These are phyloP conservation scores for Candida sphagnicola DNA, from an alignment of 805 yeast genomes.

Conservation along the genomic window DNA sequence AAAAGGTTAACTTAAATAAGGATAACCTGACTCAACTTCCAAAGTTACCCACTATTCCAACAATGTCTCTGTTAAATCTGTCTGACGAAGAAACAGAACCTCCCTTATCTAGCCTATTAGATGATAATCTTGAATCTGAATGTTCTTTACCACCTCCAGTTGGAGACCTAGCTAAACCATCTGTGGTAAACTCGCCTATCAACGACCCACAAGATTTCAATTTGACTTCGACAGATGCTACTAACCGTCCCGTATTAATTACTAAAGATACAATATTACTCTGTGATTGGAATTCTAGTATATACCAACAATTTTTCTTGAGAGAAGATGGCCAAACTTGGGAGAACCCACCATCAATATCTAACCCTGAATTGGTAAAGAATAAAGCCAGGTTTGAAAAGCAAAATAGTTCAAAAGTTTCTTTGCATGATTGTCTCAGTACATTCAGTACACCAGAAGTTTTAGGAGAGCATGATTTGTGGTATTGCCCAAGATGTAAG, in stretches of 20 bases:
- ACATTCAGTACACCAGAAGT: constrained; percentile 79
- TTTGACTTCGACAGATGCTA: constrained; percentile 1
- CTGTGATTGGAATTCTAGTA: constrained; percentile 62
- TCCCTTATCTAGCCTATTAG: constrained; percentile 17
- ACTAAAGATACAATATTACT: constrained; percentile 32
- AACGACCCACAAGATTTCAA: constrained; percentile 4
- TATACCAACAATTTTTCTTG: constrained; percentile 50
- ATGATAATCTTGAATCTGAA: constrained; percentile 6
- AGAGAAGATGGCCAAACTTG: constrained; percentile 53
- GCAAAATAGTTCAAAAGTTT: constrained; percentile 44
- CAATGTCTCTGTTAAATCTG: constrained; percentile 11
- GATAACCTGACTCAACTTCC: constrained; percentile 4
- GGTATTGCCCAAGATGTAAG: constrained; percentile 91
- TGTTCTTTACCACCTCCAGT: constrained; percentile 13
- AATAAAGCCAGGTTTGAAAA: constrained; percentile 30
- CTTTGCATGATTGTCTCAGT: constrained; percentile 67
- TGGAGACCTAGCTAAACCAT: constrained; percentile 16
- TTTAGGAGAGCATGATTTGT: constrained; percentile 80
- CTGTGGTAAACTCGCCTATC: constrained; percentile 16
- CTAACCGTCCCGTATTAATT: constrained; percentile 19
- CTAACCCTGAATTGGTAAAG: constrained; percentile 54
- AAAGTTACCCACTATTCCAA: constrained; percentile 2
- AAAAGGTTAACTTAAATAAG: constrained; percentile 2
- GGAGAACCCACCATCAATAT: constrained; percentile 42
- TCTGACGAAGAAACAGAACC: constrained; percentile 28